Conservation (phyloP, 345 rosid species). For the Carallia pectinifolia region DNA sequence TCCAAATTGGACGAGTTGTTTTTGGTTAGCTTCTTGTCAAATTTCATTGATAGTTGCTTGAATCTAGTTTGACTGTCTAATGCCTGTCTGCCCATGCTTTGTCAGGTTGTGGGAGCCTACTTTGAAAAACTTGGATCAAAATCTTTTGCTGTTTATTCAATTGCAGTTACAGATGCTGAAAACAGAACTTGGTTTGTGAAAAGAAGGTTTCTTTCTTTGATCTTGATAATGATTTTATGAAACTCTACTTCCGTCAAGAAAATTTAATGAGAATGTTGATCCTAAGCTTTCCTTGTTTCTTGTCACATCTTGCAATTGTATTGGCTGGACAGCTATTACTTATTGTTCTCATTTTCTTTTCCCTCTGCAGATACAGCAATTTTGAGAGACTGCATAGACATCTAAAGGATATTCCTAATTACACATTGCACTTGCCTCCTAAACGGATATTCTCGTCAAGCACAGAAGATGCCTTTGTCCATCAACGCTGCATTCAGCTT, state of each 20-base stretch:
- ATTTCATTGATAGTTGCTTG: slow-evolving; percentile 1
- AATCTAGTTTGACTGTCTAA: slow-evolving; percentile 9
- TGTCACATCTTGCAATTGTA: not conserved
- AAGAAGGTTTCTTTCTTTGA: slow-evolving; percentile 70
- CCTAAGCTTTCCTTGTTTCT: not conserved
- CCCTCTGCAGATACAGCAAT: slow-evolving; percentile 78
- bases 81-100: slow-evolving; percentile 20
- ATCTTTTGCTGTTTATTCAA: slow-evolving; percentile 97
- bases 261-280: not conserved
- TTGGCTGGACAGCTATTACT: not conserved
- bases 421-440: slow-evolving; percentile 93
- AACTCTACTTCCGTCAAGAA: not conserved
- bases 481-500: slow-evolving; percentile 97
- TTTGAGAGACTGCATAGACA: slow-evolving; percentile 90
- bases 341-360: slow-evolving; percentile 8
- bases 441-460: slow-evolving; percentile 99
- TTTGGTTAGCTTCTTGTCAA: slow-evolving; percentile 10
- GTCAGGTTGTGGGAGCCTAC: slow-evolving; percentile 91
- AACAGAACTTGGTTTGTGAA: slow-evolving; percentile 86
- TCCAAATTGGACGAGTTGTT: slow-evolving; percentile 20
- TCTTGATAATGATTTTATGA: slow-evolving; percentile 12
- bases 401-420: slow-evolving; percentile 96
- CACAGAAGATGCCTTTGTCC: slow-evolving; percentile 96
- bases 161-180: slow-evolving; percentile 87
- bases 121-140: slow-evolving; percentile 92